Evolutionary conservation across 495 filamentous ascomycete species (phyloP).

Genomic region (Chaetomidium leptoderma): DNA sequence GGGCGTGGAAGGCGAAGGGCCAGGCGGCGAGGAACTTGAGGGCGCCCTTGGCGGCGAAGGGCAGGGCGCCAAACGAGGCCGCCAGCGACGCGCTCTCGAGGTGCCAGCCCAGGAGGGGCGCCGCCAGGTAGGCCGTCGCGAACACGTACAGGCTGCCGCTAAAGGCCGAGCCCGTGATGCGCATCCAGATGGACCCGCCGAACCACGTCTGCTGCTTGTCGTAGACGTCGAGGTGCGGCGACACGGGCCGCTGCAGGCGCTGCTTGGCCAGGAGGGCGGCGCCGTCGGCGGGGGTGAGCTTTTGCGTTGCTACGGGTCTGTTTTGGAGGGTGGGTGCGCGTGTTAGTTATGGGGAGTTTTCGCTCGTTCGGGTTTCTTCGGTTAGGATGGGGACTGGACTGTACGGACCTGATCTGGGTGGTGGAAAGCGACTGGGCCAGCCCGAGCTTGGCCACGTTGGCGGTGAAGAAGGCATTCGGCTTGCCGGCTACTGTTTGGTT

Average conservation of each 20-base stretch:
- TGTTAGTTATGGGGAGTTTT: neutral
- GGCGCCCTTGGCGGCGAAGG: conserved; percentile 61
- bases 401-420: conserved; percentile 30
- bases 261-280: conserved; percentile 75
- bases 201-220: conserved; percentile 84
- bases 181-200: conserved; percentile 61
- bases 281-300: conserved; percentile 54
- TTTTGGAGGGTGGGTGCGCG: neutral
- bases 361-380: neutral
- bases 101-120: conserved; percentile 78
- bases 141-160: conserved; percentile 79
- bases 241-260: conserved; percentile 76
- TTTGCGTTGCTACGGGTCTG: conserved; percentile 57
- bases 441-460: conserved; percentile 28
- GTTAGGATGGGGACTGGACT: neutral
- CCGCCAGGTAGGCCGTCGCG: conserved; percentile 74
- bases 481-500: conserved; percentile 25
- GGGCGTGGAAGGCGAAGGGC: conserved; percentile 81
- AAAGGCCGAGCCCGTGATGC: conserved; percentile 72
- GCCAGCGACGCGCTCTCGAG: conserved; percentile 76
- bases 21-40: conserved; percentile 69
- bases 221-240: conserved; percentile 90
- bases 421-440: conserved; percentile 22
- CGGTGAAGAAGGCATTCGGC: conserved; percentile 33
- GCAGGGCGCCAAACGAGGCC: conserved; percentile 69